Conservation (phyloP, 2,329 filamentous ascomycete species). For the Microascus cirrosus region DNA sequence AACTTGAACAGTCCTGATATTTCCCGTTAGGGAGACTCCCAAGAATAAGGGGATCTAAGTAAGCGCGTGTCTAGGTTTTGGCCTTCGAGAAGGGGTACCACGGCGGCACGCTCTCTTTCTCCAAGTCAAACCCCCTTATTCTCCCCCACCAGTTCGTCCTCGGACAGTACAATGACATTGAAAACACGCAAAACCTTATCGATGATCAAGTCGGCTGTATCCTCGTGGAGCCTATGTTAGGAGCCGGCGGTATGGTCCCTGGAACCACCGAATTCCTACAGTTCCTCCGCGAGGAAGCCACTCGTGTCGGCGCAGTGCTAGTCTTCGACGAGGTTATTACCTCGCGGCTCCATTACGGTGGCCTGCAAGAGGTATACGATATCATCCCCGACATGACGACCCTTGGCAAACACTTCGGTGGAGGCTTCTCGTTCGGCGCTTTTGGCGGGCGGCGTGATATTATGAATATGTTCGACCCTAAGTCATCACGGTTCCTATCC, state of each 20-base stretch:
- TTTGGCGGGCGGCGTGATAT: slow-evolving; percentile 42
- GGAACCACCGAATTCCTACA: slow-evolving; percentile 40
- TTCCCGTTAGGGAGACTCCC: no score
- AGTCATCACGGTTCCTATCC: slow-evolving; percentile 13
- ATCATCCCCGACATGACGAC: slow-evolving; percentile 51
- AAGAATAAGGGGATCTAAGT: no score
- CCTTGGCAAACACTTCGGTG: slow-evolving; percentile 56
- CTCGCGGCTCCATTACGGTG: slow-evolving; percentile 40
- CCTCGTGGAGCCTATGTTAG: slow-evolving; percentile 56
- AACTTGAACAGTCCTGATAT: no score
- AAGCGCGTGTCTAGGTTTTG: slow-evolving; percentile 14
- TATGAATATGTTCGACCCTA: background rate
- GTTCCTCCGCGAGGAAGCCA: slow-evolving; percentile 27
- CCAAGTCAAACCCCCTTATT: slow-evolving; percentile 22
- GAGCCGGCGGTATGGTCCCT: slow-evolving; percentile 45
- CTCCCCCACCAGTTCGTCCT: slow-evolving; percentile 46
- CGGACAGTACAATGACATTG: slow-evolving; percentile 49
- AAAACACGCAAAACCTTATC: slow-evolving; percentile 27
- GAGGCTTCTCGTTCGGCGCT: slow-evolving; percentile 54
- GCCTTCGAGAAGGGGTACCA: slow-evolving; percentile 35
- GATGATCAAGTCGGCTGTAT: slow-evolving; percentile 46
- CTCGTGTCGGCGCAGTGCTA: slow-evolving; percentile 40
- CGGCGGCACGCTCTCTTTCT: slow-evolving; percentile 14
- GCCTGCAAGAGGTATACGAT: slow-evolving; percentile 29
- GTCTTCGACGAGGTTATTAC: slow-evolving; percentile 67